Evolutionary conservation across 768 basidiomycete genomes (phyloP), one percentile per base, ranked within the genome.

Genomic region (Sarcomyxa edulis): DNA sequence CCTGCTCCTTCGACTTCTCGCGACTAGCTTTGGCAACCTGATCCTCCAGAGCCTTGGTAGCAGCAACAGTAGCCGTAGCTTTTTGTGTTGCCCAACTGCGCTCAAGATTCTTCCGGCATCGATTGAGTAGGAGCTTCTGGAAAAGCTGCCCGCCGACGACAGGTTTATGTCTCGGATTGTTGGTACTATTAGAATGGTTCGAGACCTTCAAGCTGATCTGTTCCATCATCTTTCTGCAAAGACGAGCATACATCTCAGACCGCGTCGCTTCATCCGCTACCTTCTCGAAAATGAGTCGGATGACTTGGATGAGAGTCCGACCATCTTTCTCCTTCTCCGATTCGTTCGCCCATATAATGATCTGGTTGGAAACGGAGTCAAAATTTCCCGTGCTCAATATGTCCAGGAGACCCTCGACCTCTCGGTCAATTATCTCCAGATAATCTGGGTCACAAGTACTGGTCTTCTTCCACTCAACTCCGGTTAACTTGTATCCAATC

Each of bases 61-160:
- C 84, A 14, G 93, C 94, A 11, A 92, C 92, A 3, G 81, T 84
- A 14, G 88, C 85, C 1, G 93, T 79, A 6, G 84, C 70, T 26
- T 93, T 90, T 60, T 92, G 88, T 18, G 79, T 78, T 28, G 84
- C 74, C 93, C 93, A 97, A 5, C 93, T 92, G 43, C 82, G 78
- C 68, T 97, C 94, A 60, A 97, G 96, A 65, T 96, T 93, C 55
- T 95, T 88, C 57, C 95, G 93, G 65, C 94, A 97, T 29, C 93
- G 78, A 56, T 94, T 94, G 39, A 97, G 74, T 16, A 97, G 75
- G 65, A 96, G 96, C 66, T 94, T 95, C 47, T 92, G 73, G 84
- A 97, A 97, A 30, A 97, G 75, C 43, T 87, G 81, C 33, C 94
- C 93, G 50, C 95, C 94, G 31, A 85, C 72, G 43, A 94, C 84